A percentile compares a stretch with the other conserved stretches of the same genome.
Evolutionary conservation across 768 basidiomycete genomes (phyloP).

Genomic region (Dacryopinax spathularia): DNA sequence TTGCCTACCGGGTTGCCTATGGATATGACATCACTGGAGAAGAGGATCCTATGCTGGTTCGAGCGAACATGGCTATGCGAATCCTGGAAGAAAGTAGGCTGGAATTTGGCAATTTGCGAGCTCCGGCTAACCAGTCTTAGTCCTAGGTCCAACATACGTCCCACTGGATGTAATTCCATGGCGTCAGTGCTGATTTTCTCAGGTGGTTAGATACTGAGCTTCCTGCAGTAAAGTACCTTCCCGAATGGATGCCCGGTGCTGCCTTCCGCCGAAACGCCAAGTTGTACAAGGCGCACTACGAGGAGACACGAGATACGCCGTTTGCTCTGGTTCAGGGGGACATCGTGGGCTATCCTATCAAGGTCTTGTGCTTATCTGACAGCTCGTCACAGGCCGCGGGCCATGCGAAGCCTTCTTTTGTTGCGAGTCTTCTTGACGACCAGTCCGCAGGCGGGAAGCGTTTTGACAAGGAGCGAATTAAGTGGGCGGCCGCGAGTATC

Average conservation of each 20-base stretch:
- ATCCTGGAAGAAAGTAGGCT: too few relatives aligned
- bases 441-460: too few relatives aligned
- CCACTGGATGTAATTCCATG: background rate
- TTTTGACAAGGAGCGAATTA: too few relatives aligned
- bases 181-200: too few relatives aligned
- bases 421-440: too few relatives aligned
- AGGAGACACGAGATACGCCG: background rate
- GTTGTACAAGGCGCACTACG: background rate
- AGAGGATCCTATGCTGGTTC: background rate
- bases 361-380: too few relatives aligned
- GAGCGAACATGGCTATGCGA: background rate
- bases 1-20: background rate
- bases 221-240: slow-evolving; percentile 23
- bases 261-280: slow-evolving; percentile 23
- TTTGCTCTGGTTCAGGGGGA: background rate
- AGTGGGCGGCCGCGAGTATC: too few relatives aligned
- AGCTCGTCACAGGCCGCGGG: too few relatives aligned
- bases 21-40: background rate
- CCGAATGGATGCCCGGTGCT: slow-evolving; percentile 27
- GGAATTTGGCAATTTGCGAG: background rate
- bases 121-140: too few relatives aligned
- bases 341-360: background rate
- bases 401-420: too few relatives aligned
- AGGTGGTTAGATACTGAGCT: too few relatives aligned
- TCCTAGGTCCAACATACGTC: too few relatives aligned